Evolutionary conservation across 495 filamentous ascomycete species (phyloP).

Genomic region (Tuber indicum): DNA sequence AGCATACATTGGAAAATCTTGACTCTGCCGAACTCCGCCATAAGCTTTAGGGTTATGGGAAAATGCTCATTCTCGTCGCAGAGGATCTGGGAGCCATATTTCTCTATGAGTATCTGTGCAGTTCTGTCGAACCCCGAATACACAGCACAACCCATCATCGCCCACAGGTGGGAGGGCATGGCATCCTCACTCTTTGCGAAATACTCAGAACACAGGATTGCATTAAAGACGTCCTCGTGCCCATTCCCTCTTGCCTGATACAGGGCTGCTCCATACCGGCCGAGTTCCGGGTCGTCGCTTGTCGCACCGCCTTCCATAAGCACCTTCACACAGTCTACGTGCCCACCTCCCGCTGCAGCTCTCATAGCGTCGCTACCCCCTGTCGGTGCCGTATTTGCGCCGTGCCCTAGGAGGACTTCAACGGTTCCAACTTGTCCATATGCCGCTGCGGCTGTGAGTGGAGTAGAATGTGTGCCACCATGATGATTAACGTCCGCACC

Average conservation of each 20-base stretch:
- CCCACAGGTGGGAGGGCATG: too few species aligned
- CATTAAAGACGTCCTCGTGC: background rate
- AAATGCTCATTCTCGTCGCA: background rate
- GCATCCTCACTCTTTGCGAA: too few species aligned
- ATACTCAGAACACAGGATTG: background rate
- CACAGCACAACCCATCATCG: too few species aligned
- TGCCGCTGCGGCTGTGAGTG: background rate
- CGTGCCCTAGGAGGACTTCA: background rate
- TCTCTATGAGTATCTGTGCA: background rate
- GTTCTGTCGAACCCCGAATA: background rate
- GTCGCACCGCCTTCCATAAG: background rate
- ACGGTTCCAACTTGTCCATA: background rate
- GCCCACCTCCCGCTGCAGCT: background rate
- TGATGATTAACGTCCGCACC: background rate
- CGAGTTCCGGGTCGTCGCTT: background rate
- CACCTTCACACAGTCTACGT: background rate
- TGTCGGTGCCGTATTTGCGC: background rate
- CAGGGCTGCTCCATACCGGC: too few species aligned
- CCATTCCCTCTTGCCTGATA: too few species aligned
- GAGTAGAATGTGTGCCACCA: background rate
- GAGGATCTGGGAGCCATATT: background rate
- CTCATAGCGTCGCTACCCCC: background rate
- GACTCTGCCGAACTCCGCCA: background rate
- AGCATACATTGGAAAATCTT: constrained; percentile 7
- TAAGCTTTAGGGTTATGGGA: background rate